Evolutionary conservation across 768 basidiomycete species (phyloP).

Genomic region (Trametes sanguinea): DNA sequence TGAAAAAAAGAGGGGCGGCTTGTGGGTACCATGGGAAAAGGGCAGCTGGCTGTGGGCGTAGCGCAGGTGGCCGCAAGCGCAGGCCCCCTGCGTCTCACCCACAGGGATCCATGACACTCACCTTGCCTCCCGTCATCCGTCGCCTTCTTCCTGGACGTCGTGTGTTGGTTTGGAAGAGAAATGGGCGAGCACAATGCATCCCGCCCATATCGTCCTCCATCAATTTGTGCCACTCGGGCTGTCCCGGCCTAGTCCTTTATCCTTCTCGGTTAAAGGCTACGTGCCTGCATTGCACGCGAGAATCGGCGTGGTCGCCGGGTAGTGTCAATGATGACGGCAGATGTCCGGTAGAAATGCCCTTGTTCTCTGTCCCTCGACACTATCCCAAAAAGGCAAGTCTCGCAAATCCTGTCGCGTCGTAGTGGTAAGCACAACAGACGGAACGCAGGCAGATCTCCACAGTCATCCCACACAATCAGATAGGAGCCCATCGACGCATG

Average conservation of each 20-base stretch:
- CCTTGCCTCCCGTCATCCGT: not conserved
- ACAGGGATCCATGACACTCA: not conserved
- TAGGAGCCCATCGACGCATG: not conserved
- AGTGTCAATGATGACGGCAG: not conserved
- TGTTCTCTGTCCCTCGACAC: not conserved
- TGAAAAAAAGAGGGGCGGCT: conserved; percentile 11
- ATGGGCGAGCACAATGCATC: conserved; percentile 8
- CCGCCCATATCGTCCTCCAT: not conserved
- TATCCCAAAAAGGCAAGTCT: conserved; percentile 16
- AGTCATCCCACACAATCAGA: not conserved
- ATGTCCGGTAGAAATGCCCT: not conserved
- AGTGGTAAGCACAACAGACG: no score
- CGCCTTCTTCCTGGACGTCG: not conserved
- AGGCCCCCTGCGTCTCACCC: not conserved
- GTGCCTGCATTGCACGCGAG: conserved; percentile 8
- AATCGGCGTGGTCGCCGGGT: not conserved
- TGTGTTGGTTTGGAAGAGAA: not conserved
- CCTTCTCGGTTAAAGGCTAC: not conserved
- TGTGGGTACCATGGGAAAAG: conserved; percentile 10
- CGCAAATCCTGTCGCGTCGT: not conserved
- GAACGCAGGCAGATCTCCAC: no score
- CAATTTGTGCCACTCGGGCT: conserved; percentile 18
- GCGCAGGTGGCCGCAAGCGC: not conserved
- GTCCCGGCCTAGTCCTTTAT: conserved; percentile 12
- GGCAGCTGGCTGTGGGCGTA: conserved; percentile 17